Evolutionary conservation across 163 green algal species (phyloP).

Genomic region (Volvox carteri): DNA sequence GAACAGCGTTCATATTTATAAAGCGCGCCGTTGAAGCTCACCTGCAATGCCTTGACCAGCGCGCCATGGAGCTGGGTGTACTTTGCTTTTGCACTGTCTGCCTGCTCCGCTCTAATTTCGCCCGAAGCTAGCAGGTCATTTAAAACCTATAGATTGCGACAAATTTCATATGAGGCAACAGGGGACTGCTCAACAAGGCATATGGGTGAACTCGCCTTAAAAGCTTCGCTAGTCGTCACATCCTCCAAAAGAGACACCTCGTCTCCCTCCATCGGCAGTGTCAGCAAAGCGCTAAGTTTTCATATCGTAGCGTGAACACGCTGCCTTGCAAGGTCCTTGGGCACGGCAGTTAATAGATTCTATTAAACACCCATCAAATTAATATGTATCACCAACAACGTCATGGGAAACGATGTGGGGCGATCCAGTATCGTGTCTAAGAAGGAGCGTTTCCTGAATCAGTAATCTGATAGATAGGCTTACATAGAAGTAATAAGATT

Average conservation of each 20-base stretch:
- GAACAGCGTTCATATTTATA: too few relatives aligned
- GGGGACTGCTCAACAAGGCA: neutral
- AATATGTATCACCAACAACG: too few relatives aligned
- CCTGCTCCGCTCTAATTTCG: conserved; percentile 64
- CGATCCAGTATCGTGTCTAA: too few relatives aligned
- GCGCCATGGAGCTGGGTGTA: conserved; percentile 70
- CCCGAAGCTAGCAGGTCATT: conserved; percentile 63
- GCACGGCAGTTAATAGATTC: too few relatives aligned
- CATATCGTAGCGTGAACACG: too few relatives aligned
- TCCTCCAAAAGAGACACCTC: conserved; percentile 62
- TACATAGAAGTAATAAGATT: too few relatives aligned
- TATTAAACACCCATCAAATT: too few relatives aligned
- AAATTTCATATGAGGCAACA: neutral
- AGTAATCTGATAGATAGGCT: too few relatives aligned
- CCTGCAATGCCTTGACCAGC: conserved; percentile 62
- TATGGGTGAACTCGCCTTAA: conserved; percentile 46
- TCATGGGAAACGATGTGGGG: too few relatives aligned
- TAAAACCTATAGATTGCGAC: conserved; percentile 60
- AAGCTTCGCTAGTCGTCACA: conserved; percentile 70
- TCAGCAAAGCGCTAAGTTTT: neutral
- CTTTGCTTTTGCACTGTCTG: conserved; percentile 62
- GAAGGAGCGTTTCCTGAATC: too few relatives aligned
- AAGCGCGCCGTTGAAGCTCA: too few relatives aligned
- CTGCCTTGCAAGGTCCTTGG: too few relatives aligned
- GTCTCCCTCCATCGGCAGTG: conserved; percentile 32